A percentile compares a stretch with the other conserved stretches of the same genome.
phyloP scores from a whole-genome alignment of 331 rosid genomes.

The Pyrus hybrid region DNA sequence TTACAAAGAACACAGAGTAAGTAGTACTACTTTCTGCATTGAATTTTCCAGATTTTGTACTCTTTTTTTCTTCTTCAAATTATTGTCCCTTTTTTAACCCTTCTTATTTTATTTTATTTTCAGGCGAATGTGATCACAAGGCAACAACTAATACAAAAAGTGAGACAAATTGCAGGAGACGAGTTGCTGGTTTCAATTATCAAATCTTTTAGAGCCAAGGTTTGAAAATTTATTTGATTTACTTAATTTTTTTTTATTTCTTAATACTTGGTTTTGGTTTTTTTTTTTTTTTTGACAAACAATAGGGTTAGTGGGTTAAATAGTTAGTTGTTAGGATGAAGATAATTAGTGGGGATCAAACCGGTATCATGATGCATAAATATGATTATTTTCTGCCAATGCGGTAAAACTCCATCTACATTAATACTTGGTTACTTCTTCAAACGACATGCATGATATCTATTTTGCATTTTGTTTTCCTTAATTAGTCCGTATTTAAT shows the following conservation, averaged over 20 bases:
- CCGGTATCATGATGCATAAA: too few relatives aligned
- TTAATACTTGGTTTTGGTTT: neutral
- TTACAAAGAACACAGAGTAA: slow-evolving; percentile 50
- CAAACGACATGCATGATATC: too few relatives aligned
- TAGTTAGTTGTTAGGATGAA: too few relatives aligned
- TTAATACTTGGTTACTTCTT: too few relatives aligned
- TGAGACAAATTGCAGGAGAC: slow-evolving; percentile 73
- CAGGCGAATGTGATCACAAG: slow-evolving; percentile 61
- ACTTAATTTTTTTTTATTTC: neutral
- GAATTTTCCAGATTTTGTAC: neutral
- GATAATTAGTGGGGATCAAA: too few relatives aligned
- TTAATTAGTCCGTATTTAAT: too few relatives aligned
- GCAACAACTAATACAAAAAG: slow-evolving; percentile 43
- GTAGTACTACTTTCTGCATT: slow-evolving; percentile 19
- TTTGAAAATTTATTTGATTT: slow-evolving; percentile 7
- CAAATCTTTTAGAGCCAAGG: slow-evolving; percentile 60
- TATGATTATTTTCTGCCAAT: too few relatives aligned
- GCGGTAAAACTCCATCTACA: too few relatives aligned
- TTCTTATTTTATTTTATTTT: neutral
- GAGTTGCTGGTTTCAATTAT: slow-evolving; percentile 45
- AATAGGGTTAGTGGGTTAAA: too few relatives aligned
- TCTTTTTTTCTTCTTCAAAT: neutral
- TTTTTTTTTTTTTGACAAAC: neutral
- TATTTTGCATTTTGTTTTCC: too few relatives aligned
- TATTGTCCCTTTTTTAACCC: neutral